Percentiles rank a stretch among this genome's conserved stretches.
phyloP scores from a whole-genome alignment of 2,329 filamentous ascomycete genomes.

The Plectosphaerella cucumerina region DNA sequence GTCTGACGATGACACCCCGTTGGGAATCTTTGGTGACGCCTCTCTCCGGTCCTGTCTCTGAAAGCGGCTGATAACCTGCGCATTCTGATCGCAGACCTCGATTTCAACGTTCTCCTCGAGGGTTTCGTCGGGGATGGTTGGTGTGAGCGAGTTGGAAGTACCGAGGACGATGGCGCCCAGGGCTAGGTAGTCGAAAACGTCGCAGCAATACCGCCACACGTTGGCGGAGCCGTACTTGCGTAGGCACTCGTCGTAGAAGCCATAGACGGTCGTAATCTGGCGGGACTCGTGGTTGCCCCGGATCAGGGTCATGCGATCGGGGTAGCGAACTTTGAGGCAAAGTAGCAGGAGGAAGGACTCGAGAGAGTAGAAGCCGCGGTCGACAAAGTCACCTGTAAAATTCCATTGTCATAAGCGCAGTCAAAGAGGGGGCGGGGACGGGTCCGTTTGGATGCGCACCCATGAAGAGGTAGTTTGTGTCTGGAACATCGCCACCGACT shows the following conservation, averaged over 20 bases:
- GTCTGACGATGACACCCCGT: constrained; percentile 13
- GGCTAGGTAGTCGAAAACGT: constrained; percentile 97
- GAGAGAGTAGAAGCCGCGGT: constrained; percentile 97
- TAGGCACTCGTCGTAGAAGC: constrained; percentile 98
- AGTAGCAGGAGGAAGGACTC: constrained; percentile 97
- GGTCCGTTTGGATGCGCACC: constrained; percentile 49
- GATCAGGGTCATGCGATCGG: constrained; percentile 95
- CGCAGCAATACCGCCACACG: constrained; percentile 99
- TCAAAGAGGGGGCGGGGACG: constrained; percentile 12
- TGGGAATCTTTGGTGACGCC: constrained; percentile 2
- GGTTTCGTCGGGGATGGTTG: constrained; percentile 40
- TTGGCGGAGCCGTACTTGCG: constrained; percentile 99
- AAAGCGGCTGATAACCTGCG: constrained; percentile 72
- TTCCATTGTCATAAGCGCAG: constrained; percentile 1
- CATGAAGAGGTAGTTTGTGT: constrained; percentile 99
- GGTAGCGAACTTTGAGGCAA: constrained; percentile 96
- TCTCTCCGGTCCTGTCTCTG: constrained; percentile 34
- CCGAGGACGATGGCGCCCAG: constrained; percentile 96
- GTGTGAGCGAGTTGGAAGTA: constrained; percentile 62
- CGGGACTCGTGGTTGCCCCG: constrained; percentile 98
- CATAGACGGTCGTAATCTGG: constrained; percentile 98
- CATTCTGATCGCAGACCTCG: constrained; percentile 83
- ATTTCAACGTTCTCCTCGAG: constrained; percentile 78
- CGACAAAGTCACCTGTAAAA: constrained; percentile 83
- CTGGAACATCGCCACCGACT: constrained; percentile 94